Evolutionary conservation across 768 basidiomycete species (phyloP).

Genomic region (Cubamyces lactineus): DNA sequence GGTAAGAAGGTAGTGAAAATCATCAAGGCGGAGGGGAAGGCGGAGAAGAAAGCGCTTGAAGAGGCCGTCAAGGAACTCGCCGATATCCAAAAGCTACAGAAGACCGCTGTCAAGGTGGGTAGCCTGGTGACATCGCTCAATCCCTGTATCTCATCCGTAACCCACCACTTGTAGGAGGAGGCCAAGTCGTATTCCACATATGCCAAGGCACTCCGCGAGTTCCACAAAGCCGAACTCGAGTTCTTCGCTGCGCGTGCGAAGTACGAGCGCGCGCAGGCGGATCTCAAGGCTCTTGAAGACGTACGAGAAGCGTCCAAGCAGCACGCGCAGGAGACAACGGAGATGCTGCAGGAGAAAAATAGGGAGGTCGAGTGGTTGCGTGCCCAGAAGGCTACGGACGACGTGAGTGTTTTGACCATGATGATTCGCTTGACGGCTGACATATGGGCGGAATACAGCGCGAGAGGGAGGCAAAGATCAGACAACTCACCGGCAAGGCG

Average conservation of each 20-base stretch:
- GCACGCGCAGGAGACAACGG: constrained; percentile 60
- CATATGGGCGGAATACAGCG: constrained; percentile 35
- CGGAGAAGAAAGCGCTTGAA: constrained; percentile 64
- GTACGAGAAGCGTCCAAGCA: constrained; percentile 51
- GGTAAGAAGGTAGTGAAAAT: constrained; percentile 67
- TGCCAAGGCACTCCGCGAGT: constrained; percentile 53
- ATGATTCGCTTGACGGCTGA: neutral
- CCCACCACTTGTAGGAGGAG: constrained; percentile 49
- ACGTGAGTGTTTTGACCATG: constrained; percentile 36
- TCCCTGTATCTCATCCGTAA: no score
- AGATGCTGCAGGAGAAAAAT: constrained; percentile 69
- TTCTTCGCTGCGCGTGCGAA: constrained; percentile 65
- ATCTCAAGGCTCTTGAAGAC: constrained; percentile 35
- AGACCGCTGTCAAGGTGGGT: constrained; percentile 59
- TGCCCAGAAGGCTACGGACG: constrained; percentile 67
- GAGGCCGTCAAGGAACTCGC: constrained; percentile 67
- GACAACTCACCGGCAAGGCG: constrained; percentile 42
- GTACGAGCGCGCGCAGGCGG: constrained; percentile 54
- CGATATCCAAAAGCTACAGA: constrained; percentile 72
- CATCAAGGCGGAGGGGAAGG: constrained; percentile 68
- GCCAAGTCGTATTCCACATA: constrained; percentile 56
- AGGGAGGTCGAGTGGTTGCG: constrained; percentile 72
- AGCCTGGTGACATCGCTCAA: neutral
- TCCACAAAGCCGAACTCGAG: constrained; percentile 65
- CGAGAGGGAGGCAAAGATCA: constrained; percentile 58